These are phyloP conservation scores for Aspergillus japonicus DNA, from an alignment of 2,329 filamentous ascomycete species.

Conservation along the genomic window DNA sequence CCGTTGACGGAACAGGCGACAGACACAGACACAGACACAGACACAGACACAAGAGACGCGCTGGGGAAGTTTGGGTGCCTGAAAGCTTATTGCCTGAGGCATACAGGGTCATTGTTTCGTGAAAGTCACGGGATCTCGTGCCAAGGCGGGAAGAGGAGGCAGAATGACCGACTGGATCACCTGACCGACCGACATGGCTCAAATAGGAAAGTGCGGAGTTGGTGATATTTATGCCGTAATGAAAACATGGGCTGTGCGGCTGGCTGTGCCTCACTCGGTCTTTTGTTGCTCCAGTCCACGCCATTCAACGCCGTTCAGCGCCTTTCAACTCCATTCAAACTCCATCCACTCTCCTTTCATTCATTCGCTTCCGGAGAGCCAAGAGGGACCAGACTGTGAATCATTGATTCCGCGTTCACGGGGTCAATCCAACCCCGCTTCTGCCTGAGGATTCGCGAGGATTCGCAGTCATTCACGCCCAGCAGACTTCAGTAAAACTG, in stretches of 20 bases:
- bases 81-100: conserved; percentile 11
- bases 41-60: not conserved
- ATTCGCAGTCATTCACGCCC: not conserved
- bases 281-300: not conserved
- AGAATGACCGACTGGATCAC: not conserved
- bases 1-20: too few relatives aligned
- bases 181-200: not conserved
- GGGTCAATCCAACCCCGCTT: conserved; percentile 18
- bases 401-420: conserved; percentile 9
- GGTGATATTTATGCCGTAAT: conserved; percentile 23
- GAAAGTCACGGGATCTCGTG: not conserved
- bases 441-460: conserved; percentile 2
- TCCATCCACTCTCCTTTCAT: too few relatives aligned
- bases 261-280: not conserved
- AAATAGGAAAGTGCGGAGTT: conserved; percentile 15
- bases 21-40: not conserved
- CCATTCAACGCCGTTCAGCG: too few relatives aligned
- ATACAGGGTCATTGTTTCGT: not conserved
- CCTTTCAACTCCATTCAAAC: not conserved
- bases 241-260: conserved; percentile 15
- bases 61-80: not conserved
- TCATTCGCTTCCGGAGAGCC: conserved; percentile 11
- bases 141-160: not conserved
- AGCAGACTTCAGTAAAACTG: not conserved
- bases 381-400: conserved; percentile 9